Base-by-base conservation (phyloP, 768 basidiomycete species). In the Clitopilus hobsonii region DNA sequence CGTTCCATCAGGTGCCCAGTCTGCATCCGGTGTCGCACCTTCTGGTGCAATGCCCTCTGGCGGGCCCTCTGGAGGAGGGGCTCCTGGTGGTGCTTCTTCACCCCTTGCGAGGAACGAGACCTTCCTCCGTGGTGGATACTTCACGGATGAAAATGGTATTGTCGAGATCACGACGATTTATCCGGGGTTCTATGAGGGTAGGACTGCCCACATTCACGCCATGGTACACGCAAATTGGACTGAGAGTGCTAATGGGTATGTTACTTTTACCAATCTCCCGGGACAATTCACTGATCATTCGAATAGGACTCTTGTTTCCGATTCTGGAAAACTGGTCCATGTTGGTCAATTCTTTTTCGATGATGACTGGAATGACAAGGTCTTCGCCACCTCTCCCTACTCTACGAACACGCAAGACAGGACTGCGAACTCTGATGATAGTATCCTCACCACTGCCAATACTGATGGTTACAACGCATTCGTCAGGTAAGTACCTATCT, bases 331-430 rank as follows among this genome's bases (percentile, higher is more conserved):
- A 8, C 53, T 72, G 38, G 58, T 63, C 29, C 71, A 72, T 54
- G 63, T 70, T 25, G 73, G 71, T 3, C 71, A 71, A 55, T 63
- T 72, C 57, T 73, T 72, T 65, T 72, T 73, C 50, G 61, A 65
- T 36, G 71, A 71, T 50, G 58, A 53, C 3, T 65, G 68, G 62
- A 67, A 65, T 50, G 60, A 67, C 38, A 52, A 59, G 32, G 67
- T 72, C 26, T 61, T 62, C 52, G 60, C 59, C 6, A 61, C 59
- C 8, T 38, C 58, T 10, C 63, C 66, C 18, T 73, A 73, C 58
- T 65, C 52, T 50, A 53, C 51, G 50, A 70, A 65, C 55, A 68
- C 54, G 3, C 62, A 69, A 24, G 55, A 51, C 1, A 58, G 70
- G 24, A 65, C 65, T 2, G 38, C 60, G 52, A 72, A 74, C 56